Percentiles rank a stretch among this genome's conserved stretches.
phyloP scores from a whole-genome alignment of 1,284 basidiomycete species.

The Sphagnurus paluster region DNA sequence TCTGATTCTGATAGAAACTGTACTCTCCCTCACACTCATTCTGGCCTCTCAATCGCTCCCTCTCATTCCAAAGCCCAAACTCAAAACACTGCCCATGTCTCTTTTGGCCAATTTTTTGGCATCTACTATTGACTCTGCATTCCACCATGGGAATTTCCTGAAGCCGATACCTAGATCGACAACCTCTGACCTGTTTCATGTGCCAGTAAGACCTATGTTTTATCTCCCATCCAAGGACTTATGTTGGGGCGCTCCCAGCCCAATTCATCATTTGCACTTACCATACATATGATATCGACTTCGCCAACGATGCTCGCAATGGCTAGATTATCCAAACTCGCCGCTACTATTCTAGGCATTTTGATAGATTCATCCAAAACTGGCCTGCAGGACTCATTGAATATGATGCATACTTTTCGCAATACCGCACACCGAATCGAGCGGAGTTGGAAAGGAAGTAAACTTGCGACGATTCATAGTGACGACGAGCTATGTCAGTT shows the following conservation, averaged over 20 bases:
- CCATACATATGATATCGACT: slow-evolving; percentile 9
- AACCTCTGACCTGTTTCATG: slow-evolving; percentile 29
- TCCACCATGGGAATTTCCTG: slow-evolving; percentile 52
- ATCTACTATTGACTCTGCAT: slow-evolving; percentile 51
- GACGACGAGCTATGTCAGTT: slow-evolving; percentile 41
- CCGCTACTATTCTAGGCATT: slow-evolving; percentile 16
- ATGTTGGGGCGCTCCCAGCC: neutral
- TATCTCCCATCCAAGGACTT: slow-evolving; percentile 13
- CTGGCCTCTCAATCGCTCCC: slow-evolving; percentile 59
- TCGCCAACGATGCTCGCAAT: slow-evolving; percentile 20
- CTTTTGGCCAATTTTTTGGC: slow-evolving; percentile 46
- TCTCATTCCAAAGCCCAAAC: slow-evolving; percentile 46
- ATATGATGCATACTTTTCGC: slow-evolving; percentile 9
- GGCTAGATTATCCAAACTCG: slow-evolving; percentile 19
- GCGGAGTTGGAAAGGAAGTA: slow-evolving; percentile 49
- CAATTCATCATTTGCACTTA: slow-evolving; percentile 8
- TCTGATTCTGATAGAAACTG: slow-evolving; percentile 8
- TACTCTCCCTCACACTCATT: slow-evolving; percentile 43
- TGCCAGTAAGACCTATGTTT: slow-evolving; percentile 29
- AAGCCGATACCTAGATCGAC: slow-evolving; percentile 35
- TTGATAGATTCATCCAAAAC: slow-evolving; percentile 14
- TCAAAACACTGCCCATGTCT: slow-evolving; percentile 58
- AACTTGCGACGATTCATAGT: slow-evolving; percentile 35
- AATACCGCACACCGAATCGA: slow-evolving; percentile 44
- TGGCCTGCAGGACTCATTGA: slow-evolving; percentile 14